Evolutionary conservation across 306 rosid species (phyloP), one percentile per base, ranked within the genome.

Genomic region (Rosa multiflora): DNA sequence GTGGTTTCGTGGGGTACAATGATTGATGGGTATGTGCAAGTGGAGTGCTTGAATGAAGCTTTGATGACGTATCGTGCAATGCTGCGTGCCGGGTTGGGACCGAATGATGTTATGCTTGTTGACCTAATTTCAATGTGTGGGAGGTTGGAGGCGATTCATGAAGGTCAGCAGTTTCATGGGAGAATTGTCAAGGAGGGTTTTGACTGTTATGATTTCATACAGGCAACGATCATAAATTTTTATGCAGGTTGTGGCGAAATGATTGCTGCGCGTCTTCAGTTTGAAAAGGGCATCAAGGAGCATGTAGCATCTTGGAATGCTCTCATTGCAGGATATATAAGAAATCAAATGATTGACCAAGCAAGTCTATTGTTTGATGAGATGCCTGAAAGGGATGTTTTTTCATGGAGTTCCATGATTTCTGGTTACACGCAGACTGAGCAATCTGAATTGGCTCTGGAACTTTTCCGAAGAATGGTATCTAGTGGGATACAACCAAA

Each of bases 1-100:
- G 89, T 92, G 66, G 79, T 92, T 80, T 91, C 97, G 1, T 95
- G 99, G 98, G 98, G 97, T 26, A 92, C 98, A 12, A 86, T 95
- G 86, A 89, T 91, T 43, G 95, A 91, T 84, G 91, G 91, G 76
- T 90, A 86, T 83, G 83, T 93, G 79, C 91, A 78, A 88, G 82
- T 21, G 76, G 90, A 84, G 74, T 56, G 81, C 78, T 76, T 95
- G 74, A 70, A 40, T 75, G 97, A 91, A 83, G 99, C 99, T 79
- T 67, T 92, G 73, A 46, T 75, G 75, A 72, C 88, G 89, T 87
- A 84, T 76, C 37, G 82, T 29, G 79, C 85, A 72, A 92, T 92
- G 99, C 81, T 88, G 20, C 79, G 70, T 48, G 68, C 80, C 8
- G 95, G 92, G 69, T 2, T 86, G 49, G 81, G 82, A 8, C 90